Evolutionary conservation across 2,329 filamentous ascomycete genomes (phyloP).

Genomic region (Fonsecaea pugnacius): DNA sequence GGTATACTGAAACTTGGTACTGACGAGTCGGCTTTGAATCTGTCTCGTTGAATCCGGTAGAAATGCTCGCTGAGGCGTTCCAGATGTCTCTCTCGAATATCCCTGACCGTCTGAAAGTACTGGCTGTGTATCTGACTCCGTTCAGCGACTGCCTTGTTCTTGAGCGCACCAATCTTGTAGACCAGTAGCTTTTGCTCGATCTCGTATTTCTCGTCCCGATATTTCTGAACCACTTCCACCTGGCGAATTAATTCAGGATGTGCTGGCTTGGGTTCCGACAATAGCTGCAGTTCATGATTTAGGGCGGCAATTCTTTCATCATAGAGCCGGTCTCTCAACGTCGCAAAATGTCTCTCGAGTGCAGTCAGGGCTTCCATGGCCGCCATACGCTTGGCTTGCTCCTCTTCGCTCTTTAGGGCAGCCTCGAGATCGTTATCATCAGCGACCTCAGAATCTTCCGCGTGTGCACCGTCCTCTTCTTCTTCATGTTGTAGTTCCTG

Average conservation of each 20-base stretch:
- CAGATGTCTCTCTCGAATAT: constrained; percentile 78
- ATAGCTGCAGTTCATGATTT: constrained; percentile 68
- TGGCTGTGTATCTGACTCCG: constrained; percentile 86
- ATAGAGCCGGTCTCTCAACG: constrained; percentile 79
- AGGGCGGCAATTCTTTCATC: constrained; percentile 84
- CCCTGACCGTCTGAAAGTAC: constrained; percentile 83
- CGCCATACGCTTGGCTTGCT: constrained; percentile 72
- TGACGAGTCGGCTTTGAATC: constrained; percentile 76
- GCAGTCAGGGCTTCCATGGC: constrained; percentile 78
- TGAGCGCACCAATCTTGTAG: constrained; percentile 73
- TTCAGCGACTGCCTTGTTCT: constrained; percentile 76
- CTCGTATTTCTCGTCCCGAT: constrained; percentile 77
- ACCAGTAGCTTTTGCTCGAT: constrained; percentile 74
- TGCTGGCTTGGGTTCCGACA: constrained; percentile 64
- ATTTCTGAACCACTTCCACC: constrained; percentile 81
- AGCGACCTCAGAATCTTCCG: constrained; percentile 53
- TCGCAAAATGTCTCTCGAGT: constrained; percentile 86
- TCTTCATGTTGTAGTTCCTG: constrained; percentile 51
- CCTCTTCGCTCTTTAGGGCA: constrained; percentile 57
- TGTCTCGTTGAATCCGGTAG: constrained; percentile 89
- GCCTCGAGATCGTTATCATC: constrained; percentile 50
- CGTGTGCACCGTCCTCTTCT: constrained; percentile 55
- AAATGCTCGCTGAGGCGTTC: constrained; percentile 84
- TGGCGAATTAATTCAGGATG: constrained; percentile 91
- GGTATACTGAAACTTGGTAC: constrained; percentile 80